phyloP scores from a whole-genome alignment of 1,284 basidiomycete species.

The Malassezia psittaci region DNA sequence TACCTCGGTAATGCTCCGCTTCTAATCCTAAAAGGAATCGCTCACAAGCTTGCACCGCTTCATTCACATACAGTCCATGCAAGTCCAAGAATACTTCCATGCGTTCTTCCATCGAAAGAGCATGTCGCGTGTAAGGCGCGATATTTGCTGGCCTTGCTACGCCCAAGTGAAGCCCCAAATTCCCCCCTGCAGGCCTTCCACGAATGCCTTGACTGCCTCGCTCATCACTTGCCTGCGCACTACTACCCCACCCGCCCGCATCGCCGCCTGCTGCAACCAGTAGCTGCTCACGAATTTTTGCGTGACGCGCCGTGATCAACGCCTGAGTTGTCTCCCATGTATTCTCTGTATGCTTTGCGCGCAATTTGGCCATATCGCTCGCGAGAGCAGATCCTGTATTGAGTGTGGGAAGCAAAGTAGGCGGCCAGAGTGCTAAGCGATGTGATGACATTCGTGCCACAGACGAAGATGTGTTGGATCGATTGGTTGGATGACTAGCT shows the following conservation, averaged over 20 bases:
- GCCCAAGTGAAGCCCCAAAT: conserved; percentile 51
- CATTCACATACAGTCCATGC: conserved; percentile 64
- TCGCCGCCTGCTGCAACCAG: conserved; percentile 18
- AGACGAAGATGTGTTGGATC: background rate
- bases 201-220: conserved; percentile 63
- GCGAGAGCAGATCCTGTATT: conserved; percentile 44
- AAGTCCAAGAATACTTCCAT: conserved; percentile 58
- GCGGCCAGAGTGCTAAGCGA: conserved; percentile 61
- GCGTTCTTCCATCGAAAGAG: conserved; percentile 55
- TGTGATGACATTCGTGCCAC: background rate
- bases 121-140: conserved; percentile 66
- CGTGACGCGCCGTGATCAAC: conserved; percentile 58
- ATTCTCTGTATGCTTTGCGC: conserved; percentile 2
- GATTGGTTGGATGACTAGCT: background rate
- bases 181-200: conserved; percentile 68
- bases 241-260: conserved; percentile 16
- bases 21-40: conserved; percentile 73
- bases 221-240: conserved; percentile 59
- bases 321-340: conserved; percentile 57
- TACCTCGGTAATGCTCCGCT: conserved; percentile 65
- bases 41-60: conserved; percentile 81
- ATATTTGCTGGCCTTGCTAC: conserved; percentile 30
- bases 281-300: conserved; percentile 66
- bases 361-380: conserved; percentile 10
- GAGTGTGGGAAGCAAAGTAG: conserved; percentile 75